Evolutionary conservation across 2,329 filamentous ascomycete genomes (phyloP), one percentile per base, ranked within the genome.

Genomic region (Plenodomus biglobosus): DNA sequence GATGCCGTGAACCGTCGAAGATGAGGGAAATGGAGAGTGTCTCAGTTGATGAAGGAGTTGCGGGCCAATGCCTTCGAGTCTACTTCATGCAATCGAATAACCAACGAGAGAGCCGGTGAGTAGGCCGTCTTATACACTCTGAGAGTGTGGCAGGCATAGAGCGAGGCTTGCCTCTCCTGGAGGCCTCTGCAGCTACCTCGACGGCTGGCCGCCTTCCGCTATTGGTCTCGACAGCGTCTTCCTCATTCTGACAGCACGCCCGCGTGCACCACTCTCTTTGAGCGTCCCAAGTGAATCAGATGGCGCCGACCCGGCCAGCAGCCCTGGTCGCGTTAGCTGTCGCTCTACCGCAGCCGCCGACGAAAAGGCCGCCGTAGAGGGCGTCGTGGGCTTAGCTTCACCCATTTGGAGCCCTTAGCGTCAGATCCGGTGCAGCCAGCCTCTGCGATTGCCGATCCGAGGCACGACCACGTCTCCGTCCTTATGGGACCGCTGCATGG

Each of bases 121-220:
- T 50, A 56, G 47, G 43, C 56, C 64, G 56, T 68, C 64, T 71
- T 71, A 71, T 71, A 71, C 66, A 58, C 46, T 57, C 50, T 50
- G 34, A 17, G 40, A 45, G 42, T 40, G 56, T 57, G 50, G 44
- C 64, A 52, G 52, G 56, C 44, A 43, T 52, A 51, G 19, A 34
- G 19, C 24, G 37, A 47, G 58, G 64, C 53, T 67, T 70, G 58
- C 66, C 69, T 48, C 48, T 68, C 59, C 56, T 63, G 63, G 62
- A 53, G 50, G 39, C 38, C 49, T 52, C 61, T 70, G 69, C 69
- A 69, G 65, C 54, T 56, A 34, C 57, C 50, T 49, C 49, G 44
- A 61, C 38, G 62, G 61, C 62, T 56, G 56, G 52, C 61, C 62
- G 65, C 65, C 66, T 50, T 58, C 62, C 61, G 56, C 62, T 56